phyloP scores from a whole-genome alignment of 1,284 basidiomycete species.

The Microbotryum violaceum region DNA sequence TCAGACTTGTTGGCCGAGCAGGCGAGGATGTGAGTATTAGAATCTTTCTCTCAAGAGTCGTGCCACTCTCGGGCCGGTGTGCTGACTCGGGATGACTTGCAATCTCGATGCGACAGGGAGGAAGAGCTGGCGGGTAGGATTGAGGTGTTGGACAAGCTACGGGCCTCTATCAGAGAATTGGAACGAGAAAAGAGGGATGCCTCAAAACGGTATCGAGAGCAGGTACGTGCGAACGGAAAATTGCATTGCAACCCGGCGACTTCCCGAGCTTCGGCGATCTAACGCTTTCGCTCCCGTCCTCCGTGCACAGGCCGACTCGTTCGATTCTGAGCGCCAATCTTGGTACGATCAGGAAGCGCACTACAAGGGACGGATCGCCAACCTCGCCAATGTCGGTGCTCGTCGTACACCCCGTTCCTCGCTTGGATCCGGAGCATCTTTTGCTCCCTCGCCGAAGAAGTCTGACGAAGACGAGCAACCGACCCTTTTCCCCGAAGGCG shows the following conservation, averaged over 20 bases:
- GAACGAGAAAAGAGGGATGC: constrained; percentile 30
- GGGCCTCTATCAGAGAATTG: constrained; percentile 22
- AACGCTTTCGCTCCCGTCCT: not conserved
- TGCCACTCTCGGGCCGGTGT: not conserved
- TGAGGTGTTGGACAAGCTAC: constrained; percentile 28
- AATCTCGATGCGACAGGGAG: constrained; percentile 18
- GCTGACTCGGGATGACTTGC: not conserved
- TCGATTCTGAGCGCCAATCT: constrained; percentile 32
- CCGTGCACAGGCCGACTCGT: constrained; percentile 27
- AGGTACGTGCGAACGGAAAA: constrained; percentile 14
- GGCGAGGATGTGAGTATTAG: constrained; percentile 7
- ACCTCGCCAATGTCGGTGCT: constrained; percentile 1
- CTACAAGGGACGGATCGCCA: constrained; percentile 24
- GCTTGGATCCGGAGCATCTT: not conserved
- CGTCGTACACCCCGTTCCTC: not conserved
- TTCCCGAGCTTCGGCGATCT: not conserved
- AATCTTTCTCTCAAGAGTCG: not conserved
- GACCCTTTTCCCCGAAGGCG: not conserved
- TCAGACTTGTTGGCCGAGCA: constrained; percentile 19
- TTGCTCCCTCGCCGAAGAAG: not conserved
- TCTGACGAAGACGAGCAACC: not conserved
- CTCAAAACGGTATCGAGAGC: constrained; percentile 30
- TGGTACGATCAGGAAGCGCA: constrained; percentile 34
- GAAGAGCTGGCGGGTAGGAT: constrained; percentile 30
- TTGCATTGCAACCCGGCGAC: not conserved